Evolutionary conservation across 352 stramenopile species (phyloP).

Genomic region (Globisporangium iwayamae): DNA sequence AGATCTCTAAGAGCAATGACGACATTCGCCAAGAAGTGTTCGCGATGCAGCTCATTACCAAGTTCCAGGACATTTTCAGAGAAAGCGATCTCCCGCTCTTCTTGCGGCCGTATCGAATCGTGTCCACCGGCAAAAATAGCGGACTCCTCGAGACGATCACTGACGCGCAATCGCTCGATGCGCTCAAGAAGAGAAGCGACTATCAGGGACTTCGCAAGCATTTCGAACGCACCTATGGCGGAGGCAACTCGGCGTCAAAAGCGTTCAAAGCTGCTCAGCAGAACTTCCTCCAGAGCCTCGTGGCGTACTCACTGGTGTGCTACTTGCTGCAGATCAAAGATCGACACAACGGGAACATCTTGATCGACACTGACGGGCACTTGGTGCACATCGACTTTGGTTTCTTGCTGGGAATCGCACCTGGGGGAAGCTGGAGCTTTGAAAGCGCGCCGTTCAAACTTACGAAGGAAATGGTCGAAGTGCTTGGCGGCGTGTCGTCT

Average conservation of each 20-base stretch:
- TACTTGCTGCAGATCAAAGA: conserved; percentile 94
- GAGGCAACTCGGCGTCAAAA: conserved; percentile 34
- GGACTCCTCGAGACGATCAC: conserved; percentile 95
- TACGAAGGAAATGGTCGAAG: conserved; percentile 92
- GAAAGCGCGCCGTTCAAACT: conserved; percentile 96
- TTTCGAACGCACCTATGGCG: conserved; percentile 88
- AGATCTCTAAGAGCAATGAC: conserved; percentile 97
- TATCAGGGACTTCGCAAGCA: conserved; percentile 86
- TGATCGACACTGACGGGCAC: conserved; percentile 88
- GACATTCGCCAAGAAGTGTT: conserved; percentile 96
- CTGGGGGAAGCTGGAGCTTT: conserved; percentile 90
- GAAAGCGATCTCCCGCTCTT: conserved; percentile 91
- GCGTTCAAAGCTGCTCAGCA: conserved; percentile 49
- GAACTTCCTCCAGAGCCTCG: conserved; percentile 65
- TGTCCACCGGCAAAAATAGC: conserved; percentile 88
- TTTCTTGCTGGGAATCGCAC: conserved; percentile 93
- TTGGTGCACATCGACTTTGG: conserved; percentile 98
- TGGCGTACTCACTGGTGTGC: conserved; percentile 69
- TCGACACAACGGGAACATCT: conserved; percentile 96
- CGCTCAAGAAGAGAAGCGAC: conserved; percentile 89
- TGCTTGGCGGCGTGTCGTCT: conserved; percentile 74
- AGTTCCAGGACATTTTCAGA: conserved; percentile 91
- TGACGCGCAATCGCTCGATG: conserved; percentile 94
- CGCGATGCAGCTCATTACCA: conserved; percentile 93
- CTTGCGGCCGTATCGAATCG: conserved; percentile 92